A percentile compares a stretch with the other conserved stretches of the same genome.
phyloP scores from a whole-genome alignment of 108 stramenopile genomes.

The Conticribra weissflogii region DNA sequence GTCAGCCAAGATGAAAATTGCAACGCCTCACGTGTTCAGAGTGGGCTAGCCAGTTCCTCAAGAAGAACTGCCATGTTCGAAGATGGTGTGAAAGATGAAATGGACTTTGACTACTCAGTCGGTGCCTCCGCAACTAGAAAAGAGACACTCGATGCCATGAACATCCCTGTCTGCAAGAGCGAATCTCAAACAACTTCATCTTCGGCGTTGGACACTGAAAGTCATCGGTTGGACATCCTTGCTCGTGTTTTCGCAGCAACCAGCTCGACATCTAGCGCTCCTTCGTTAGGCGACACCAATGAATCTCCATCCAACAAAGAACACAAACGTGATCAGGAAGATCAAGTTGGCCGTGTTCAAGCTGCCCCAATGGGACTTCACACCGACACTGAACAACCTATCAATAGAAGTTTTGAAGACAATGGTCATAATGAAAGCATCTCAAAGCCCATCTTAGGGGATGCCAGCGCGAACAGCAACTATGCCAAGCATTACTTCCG shows the following conservation, averaged over 20 bases:
- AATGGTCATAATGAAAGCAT: no score
- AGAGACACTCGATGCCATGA: no score
- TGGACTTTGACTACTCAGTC: constrained; percentile 38
- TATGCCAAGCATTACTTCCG: constrained; percentile 7
- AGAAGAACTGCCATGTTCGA: no score
- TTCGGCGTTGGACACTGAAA: constrained; percentile 30
- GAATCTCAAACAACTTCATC: constrained; percentile 16
- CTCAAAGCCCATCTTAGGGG: no score
- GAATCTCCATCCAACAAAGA: background rate
- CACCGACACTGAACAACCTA: no score
- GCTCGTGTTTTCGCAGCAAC: constrained; percentile 23
- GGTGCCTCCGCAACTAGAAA: no score
- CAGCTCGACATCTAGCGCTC: constrained; percentile 15
- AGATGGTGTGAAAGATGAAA: background rate
- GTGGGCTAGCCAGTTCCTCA: background rate
- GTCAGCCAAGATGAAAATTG: no score
- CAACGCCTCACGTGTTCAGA: background rate
- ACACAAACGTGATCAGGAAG: background rate
- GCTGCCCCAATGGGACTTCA: background rate
- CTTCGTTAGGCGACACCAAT: background rate
- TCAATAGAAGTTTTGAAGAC: no score
- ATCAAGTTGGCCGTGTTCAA: background rate
- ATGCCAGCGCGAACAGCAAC: constrained; percentile 7
- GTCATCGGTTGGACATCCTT: constrained; percentile 39
- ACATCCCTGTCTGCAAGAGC: background rate